Conservation (phyloP, 306 rosid species). For the Ormosia emarginata region DNA sequence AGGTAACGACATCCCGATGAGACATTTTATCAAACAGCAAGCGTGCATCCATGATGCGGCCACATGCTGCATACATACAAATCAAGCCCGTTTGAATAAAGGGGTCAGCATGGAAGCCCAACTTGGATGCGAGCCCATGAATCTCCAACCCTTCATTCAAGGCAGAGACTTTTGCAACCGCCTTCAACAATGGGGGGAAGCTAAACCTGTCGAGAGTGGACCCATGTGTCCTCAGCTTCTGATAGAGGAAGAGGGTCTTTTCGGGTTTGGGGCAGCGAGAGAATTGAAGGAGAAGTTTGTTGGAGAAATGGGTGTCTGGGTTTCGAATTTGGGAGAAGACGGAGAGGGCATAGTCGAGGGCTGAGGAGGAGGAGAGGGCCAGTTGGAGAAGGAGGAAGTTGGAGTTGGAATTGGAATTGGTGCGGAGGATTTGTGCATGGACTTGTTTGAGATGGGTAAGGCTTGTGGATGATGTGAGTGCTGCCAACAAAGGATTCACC, state of each 20-base stretch:
- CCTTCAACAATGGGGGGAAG: slow-evolving; percentile 76
- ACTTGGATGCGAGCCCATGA: slow-evolving; percentile 62
- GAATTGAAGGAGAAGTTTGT: slow-evolving; percentile 59
- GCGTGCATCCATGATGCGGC: slow-evolving; percentile 61
- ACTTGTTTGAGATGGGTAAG: slow-evolving; percentile 57
- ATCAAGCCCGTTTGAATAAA: slow-evolving; percentile 71
- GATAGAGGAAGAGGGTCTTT: slow-evolving; percentile 53
- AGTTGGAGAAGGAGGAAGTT: slow-evolving; percentile 46
- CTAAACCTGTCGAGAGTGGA: slow-evolving; percentile 52
- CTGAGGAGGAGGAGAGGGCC: slow-evolving; percentile 40
- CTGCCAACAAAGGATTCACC: slow-evolving; percentile 21
- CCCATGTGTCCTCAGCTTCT: slow-evolving; percentile 44
- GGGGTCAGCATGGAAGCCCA: slow-evolving; percentile 67
- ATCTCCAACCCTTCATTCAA: slow-evolving; percentile 60
- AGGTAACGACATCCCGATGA: slow-evolving; percentile 62
- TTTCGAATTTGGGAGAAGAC: slow-evolving; percentile 50
- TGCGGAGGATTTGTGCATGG: slow-evolving; percentile 69
- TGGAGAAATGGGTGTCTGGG: slow-evolving; percentile 51
- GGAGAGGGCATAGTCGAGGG: slow-evolving; percentile 62
- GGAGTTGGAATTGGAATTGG: slow-evolving; percentile 21
- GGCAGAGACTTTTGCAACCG: slow-evolving; percentile 46
- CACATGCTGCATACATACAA: slow-evolving; percentile 60
- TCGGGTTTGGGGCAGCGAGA: slow-evolving; percentile 52
- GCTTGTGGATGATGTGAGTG: slow-evolving; percentile 44
- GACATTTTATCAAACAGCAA: slow-evolving; percentile 82